Evolutionary conservation across 169 alveolate genomes (phyloP).

Genomic region (Babesia caballi): DNA sequence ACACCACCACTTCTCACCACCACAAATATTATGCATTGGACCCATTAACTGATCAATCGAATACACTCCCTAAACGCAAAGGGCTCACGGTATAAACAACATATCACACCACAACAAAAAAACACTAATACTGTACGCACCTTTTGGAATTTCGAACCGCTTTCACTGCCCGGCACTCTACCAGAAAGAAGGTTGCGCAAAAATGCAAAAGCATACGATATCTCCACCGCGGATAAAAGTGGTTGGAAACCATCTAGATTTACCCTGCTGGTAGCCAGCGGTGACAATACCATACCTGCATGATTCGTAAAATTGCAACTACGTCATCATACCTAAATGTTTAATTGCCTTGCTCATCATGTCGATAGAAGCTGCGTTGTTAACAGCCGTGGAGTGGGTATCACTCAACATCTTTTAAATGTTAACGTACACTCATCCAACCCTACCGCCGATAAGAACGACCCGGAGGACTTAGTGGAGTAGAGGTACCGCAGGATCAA

Average conservation of each 20-base stretch:
- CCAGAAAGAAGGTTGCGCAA: slow-evolving; percentile 14
- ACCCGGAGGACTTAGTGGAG: not conserved
- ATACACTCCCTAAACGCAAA: too few relatives aligned
- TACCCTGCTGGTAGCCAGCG: not conserved
- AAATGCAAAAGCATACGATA: slow-evolving; percentile 30
- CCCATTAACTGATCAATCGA: too few relatives aligned
- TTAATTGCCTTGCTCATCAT: slow-evolving; percentile 7
- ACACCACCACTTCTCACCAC: too few relatives aligned
- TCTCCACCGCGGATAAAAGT: slow-evolving; percentile 19
- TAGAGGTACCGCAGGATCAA: slow-evolving; percentile 10
- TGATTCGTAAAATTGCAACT: not conserved
- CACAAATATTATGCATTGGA: too few relatives aligned
- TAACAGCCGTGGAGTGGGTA: slow-evolving; percentile 1
- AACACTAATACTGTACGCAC: not conserved
- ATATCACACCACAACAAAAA: too few relatives aligned
- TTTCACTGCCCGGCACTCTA: slow-evolving; percentile 6
- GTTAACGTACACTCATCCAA: not conserved
- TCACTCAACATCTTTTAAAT: slow-evolving; percentile 15
- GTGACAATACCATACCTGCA: slow-evolving; percentile 14
- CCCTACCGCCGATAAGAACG: slow-evolving; percentile 22
- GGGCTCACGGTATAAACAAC: too few relatives aligned
- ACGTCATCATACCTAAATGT: not conserved
- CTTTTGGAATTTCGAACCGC: slow-evolving; percentile 20
- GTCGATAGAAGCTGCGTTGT: slow-evolving; percentile 9
- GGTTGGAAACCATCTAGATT: slow-evolving; percentile 5